Evolutionary conservation across 1,139 yeast species (phyloP), one percentile per base, ranked within the genome.

Genomic region (Yamadazyma friedrichii): DNA sequence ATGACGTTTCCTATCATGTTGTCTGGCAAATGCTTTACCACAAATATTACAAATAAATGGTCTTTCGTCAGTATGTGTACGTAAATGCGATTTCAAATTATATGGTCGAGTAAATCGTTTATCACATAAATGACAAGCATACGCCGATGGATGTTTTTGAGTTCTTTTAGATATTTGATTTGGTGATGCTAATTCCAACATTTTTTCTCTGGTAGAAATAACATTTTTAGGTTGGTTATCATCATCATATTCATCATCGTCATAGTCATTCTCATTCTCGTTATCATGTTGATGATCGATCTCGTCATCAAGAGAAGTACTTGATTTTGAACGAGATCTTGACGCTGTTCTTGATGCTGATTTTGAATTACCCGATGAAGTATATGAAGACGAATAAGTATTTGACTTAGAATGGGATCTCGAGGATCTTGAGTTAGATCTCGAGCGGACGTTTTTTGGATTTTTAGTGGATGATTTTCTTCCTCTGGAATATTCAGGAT

Each of bases 11-110:
- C 95, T 70, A 62, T 93, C 98, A 57, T 93, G 98, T 57, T 89
- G 96, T 44, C 98, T 70, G 0, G 98, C 97, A 74, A 93, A 93
- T 3, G 96, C 93, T 62, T 89, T 88, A 8, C 94, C 94, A 64
- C 98, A 93, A 6, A 84, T 78, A 12, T 79, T 74, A 65, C 98
- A 93, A 20, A 81, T 76, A 58, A 82, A 93, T 4, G 98, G 98
- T 45, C 95, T 71, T 58, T 93, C 98, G 58, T 89, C 91, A 0
- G 97, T 91, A 60, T 93, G 98, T 0, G 98, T 91, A 44, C 96
- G 69, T 55, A 87, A 67, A 65, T 93, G 98, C 0, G 96, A 88
- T 53, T 93, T 87, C 53, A 93, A 69, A 58, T 93, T 93, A 62
- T 93, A 93, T 0, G 96, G 96, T 44, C 98, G 67, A 2, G 98